Evolutionary conservation across 2,329 filamentous ascomycete species (phyloP), one percentile per base, ranked within the genome.

Genomic region (Aspergillus fischeri): DNA sequence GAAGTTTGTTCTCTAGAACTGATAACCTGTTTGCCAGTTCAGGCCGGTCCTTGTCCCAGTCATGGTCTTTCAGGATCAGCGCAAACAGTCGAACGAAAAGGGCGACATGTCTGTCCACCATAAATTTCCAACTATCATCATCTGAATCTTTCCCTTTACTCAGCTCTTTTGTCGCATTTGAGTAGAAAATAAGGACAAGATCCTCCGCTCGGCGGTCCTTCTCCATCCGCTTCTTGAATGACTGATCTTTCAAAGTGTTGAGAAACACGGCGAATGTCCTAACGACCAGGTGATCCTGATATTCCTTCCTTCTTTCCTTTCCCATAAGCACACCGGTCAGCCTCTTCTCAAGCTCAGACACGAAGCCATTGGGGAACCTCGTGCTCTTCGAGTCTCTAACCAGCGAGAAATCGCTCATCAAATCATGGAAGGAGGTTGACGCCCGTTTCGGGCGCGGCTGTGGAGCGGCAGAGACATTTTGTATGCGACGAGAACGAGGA

Each of bases 151-250:
- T 90, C 53, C 88, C 84, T 72, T 91, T 90, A 73, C 89, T 86
- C 67, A 96, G 83, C 60, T 96, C 92, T 73, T 96, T 95, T 49
- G 91, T 96, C 6, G 94, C 92, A 61, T 91, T 89, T 1, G 92
- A 95, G 76, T 95, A 97, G 80, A 99, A 97, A 62, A 97, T 97
- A 65, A 99, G 82, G 52, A 99, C 86, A 52, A 97, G 78, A 62
- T 96, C 92, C 75, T 99, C 94, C 24, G 96, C 88, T 69, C 93
- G 88, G 61, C 93, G 85, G 73, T 97, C 93, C 76, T 96, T 96
- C 70, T 97, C 92, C 80, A 97, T 91, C 58, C 87, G 88, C 77
- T 92, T 95, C 64, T 91, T 88, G 70, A 97, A 97, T 49, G 85
- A 86, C 60, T 87, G 87, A 61, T 95, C 91, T 65, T 93, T 97